Base-by-base conservation (phyloP, 1,284 basidiomycete genomes). In the Ceratobasidium sp. region DNA sequence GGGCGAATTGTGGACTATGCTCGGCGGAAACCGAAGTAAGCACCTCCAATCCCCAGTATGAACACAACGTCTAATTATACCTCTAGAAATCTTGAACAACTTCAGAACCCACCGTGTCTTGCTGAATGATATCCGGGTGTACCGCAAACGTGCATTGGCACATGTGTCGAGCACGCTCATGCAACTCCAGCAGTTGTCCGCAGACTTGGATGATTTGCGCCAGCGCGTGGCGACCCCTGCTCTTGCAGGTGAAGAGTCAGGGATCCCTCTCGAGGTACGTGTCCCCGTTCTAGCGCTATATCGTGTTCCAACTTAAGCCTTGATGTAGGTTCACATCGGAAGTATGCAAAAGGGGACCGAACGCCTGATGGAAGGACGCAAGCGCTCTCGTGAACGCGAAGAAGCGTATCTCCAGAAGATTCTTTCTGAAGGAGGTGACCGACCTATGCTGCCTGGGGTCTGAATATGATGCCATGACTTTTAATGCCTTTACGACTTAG, bases 11-110 rank as follows among this genome's bases (percentile, higher is more conserved):
- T 76, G 75, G 75, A 75, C 74, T 27, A 63, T 34, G 39, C 65
- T 76, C 9, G 75, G 75, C 24, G 75, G 74, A 22, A 75, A 76
- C 43, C 63, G 41, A 29, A 58, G 73, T 74, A 14, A 74, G 73
- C 43, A 7, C 13, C 8, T 41, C 24, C 13, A 48, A 8, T 31
- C 63, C 22, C 8, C 1, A 29, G 19, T 51, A 7, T 7, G 16
- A 5, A 27, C 13, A 4, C 53, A 41, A 1, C 11, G 24, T 46
- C 29, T 59, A 48, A 54, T 46, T 13, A 5, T n/a, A 1, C 22
- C n/a, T 74, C 4, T 31, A 74, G 65, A 49, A 34, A 43, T 64
- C 22, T 41, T 76, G 34, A n/a, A 41, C 37, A 58, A 56, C 22
- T 74, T 74, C 22, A 54, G 48, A 13, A 53, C 63, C 16, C 74